phyloP scores from a whole-genome alignment of 2,329 filamentous ascomycete species.

The Epichloe baconii region DNA sequence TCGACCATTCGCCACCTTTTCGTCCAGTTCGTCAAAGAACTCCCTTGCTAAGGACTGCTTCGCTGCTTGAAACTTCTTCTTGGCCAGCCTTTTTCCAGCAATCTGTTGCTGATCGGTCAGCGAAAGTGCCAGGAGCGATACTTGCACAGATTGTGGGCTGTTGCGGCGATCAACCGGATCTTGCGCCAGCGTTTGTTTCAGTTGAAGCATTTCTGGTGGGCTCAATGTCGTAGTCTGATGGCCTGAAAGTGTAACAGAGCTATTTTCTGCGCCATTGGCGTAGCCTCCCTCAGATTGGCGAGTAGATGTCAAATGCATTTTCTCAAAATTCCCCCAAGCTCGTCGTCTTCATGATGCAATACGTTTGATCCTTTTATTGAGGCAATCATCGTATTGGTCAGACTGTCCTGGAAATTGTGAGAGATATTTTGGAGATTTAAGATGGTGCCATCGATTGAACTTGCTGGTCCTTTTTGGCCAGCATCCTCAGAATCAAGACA shows the following conservation, averaged over 20 bases:
- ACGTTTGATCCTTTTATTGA: background rate
- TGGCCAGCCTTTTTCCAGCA: slow-evolving; percentile 12
- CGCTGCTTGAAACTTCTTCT: slow-evolving; percentile 46
- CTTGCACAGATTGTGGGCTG: background rate
- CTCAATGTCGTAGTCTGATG: background rate
- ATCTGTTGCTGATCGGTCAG: background rate
- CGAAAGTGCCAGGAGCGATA: background rate
- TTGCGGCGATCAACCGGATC: background rate
- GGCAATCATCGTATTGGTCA: background rate
- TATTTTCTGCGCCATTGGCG: background rate
- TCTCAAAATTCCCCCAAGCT: background rate
- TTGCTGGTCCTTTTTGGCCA: background rate
- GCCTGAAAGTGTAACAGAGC: background rate
- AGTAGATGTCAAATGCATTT: background rate
- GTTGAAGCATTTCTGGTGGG: background rate
- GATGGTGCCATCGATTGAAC: background rate
- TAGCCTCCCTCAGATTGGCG: background rate
- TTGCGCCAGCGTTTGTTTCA: background rate
- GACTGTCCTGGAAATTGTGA: background rate
- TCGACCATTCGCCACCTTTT: slow-evolving; percentile 44
- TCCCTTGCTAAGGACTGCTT: slow-evolving; percentile 50
- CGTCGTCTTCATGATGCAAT: background rate
- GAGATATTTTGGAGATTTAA: background rate
- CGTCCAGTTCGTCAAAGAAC: slow-evolving; percentile 60
- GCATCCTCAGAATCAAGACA: background rate